phyloP scores from a whole-genome alignment of 495 filamentous ascomycete genomes.

The Penicilliopsis zonata region DNA sequence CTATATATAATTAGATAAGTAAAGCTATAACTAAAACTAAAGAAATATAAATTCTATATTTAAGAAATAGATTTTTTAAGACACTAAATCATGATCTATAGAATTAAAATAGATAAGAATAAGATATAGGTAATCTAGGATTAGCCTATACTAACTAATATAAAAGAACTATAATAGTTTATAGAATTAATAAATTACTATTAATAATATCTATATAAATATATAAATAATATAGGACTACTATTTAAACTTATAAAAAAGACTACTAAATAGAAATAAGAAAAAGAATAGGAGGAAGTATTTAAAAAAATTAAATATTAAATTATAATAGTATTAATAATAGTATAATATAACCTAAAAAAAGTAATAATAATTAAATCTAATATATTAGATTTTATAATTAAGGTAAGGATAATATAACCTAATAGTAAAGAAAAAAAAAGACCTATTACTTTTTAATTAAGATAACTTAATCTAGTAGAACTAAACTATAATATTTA shows the following conservation, averaged over 20 bases:
- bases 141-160: constrained; percentile 1
- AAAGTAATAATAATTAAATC: constrained; percentile 6
- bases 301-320: constrained; percentile 1
- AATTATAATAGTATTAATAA: constrained; percentile 4
- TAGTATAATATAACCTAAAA: constrained; percentile 5
- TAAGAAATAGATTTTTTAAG: constrained; percentile 5
- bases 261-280: constrained; percentile 2
- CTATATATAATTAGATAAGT: constrained; percentile 2
- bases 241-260: constrained; percentile 4
- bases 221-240: constrained; percentile 5
- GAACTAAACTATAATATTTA: constrained; percentile 9
- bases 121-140: constrained; percentile 1
- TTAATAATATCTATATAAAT: constrained; percentile 4
- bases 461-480: constrained; percentile 2
- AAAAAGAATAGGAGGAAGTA: constrained; percentile 1
- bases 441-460: constrained; percentile 6
- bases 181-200: constrained; percentile 6
- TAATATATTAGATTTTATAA: constrained; percentile 5
- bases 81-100: constrained; percentile 1
- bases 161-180: constrained; percentile 5
- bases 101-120: constrained; percentile 2
- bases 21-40: constrained; percentile 3
- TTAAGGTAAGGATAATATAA: constrained; percentile 3
- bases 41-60: constrained; percentile 9
- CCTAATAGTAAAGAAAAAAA: constrained; percentile 3